A percentile compares a stretch with the other conserved stretches of the same genome.
These are phyloP conservation scores for Spathaspora arborariae DNA, from an alignment of 805 yeast species.

Conservation along the genomic window DNA sequence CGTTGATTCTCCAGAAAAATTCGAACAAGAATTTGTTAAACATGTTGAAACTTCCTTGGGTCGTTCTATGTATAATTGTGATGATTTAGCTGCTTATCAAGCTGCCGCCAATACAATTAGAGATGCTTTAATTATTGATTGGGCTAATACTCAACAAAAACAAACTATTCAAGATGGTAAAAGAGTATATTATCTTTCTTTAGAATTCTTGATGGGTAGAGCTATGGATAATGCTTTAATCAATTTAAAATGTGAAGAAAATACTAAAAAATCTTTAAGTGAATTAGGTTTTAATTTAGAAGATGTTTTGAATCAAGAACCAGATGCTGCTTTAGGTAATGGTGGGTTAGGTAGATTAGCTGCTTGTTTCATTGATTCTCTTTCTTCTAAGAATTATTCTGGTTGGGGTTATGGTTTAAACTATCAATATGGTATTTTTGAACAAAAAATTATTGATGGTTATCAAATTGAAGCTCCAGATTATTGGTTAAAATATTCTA, in stretches of 20 bases:
- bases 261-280: constrained; percentile 42
- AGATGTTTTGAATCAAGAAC: constrained; percentile 80
- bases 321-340: constrained; percentile 92
- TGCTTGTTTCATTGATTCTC: constrained; percentile 88
- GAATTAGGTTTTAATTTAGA: constrained; percentile 87
- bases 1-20: constrained; percentile 42
- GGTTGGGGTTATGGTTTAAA: constrained; percentile 97
- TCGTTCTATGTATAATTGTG: constrained; percentile 90
- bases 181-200: constrained; percentile 79
- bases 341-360: constrained; percentile 95
- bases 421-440: constrained; percentile 90
- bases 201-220: constrained; percentile 92
- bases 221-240: constrained; percentile 92
- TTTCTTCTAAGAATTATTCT: constrained; percentile 80
- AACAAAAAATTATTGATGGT: constrained; percentile 86
- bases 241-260: constrained; percentile 65
- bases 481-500: constrained; percentile 84
- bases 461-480: constrained; percentile 94
- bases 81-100: constrained; percentile 87
- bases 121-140: constrained; percentile 75
- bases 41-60: constrained; percentile 92
- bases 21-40: constrained; percentile 66
- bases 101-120: constrained; percentile 78
- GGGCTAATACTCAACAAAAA: constrained; percentile 92
- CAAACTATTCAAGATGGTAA: constrained; percentile 82